Conservation (phyloP, 306 rosid species). For the Glycine soja region DNA sequence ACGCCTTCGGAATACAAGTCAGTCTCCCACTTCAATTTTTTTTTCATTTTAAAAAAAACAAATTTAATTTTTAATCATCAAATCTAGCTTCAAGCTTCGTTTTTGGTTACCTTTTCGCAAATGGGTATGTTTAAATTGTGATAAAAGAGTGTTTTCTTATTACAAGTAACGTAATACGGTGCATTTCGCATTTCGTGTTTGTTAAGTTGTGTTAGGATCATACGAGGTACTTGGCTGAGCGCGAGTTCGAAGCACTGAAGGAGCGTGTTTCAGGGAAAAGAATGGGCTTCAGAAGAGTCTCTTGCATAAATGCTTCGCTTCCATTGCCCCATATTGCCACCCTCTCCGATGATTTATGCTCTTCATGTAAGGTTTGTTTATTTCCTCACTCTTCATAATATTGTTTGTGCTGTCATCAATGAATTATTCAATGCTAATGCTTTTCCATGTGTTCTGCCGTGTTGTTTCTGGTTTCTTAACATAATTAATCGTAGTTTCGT, state of each 20-base stretch:
- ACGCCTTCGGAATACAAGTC: slow-evolving; percentile 65
- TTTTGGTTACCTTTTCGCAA: no score
- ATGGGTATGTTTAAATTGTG: no score
- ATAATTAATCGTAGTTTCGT: slow-evolving; percentile 27
- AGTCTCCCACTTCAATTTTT: slow-evolving; percentile 38
- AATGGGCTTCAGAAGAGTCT: slow-evolving; percentile 68
- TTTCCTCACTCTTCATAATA: neutral
- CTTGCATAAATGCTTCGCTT: slow-evolving; percentile 88
- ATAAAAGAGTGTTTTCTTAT: neutral
- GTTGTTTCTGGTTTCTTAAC: slow-evolving; percentile 41
- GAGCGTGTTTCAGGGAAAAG: slow-evolving; percentile 84
- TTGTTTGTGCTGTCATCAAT: neutral
- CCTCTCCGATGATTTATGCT: slow-evolving; percentile 66
- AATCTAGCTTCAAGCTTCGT: no score
- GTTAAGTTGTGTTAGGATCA: slow-evolving; percentile 92
- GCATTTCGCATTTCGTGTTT: slow-evolving; percentile 42
- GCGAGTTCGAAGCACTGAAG: slow-evolving; percentile 85
- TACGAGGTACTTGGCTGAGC: slow-evolving; percentile 77
- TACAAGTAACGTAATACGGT: neutral
- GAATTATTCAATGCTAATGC: neutral
- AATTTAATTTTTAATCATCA: no score
- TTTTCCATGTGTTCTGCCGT: no score
- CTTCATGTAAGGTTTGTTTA: slow-evolving; percentile 90
- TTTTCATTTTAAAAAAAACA: no score
- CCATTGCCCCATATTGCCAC: slow-evolving; percentile 60